Base-by-base conservation (phyloP, 768 basidiomycete genomes). In the Cyathus striatus region DNA sequence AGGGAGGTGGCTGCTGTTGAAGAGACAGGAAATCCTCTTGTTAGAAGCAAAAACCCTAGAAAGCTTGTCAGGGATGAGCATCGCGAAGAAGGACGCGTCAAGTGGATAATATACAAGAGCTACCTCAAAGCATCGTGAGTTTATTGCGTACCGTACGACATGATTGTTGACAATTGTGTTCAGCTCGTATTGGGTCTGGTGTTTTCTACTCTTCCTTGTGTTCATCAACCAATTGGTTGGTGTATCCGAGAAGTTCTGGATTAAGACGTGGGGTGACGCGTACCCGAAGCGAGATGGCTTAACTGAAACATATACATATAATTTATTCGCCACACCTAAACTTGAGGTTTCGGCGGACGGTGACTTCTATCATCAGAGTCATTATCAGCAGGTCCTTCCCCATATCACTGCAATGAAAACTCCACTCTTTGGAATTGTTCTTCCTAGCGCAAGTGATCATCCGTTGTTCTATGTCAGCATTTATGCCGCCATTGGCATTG, bases 41-140 rank as follows among this genome's bases (percentile, higher is more conserved):
- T 53, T 9, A 51, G 55, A 60, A 52, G 49, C 9, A 90, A 82
- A 63, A 86, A 80, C 47, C 83, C 86, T 0, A 65, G 81, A 22
- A 86, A 88, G 52, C 62, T 91, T 9, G 61, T 91, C 44, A 82
- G 89, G 56, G 90, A 91, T 38, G 90, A 93, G 55, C 83, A 89
- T 45, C 61, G 90, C 34, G 86, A 87, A 48, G 72, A 73, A 1
- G 92, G 91, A 0, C 79, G 83, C 26, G 90, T 94, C 23, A 89
- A 88, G 54, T 90, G 87, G 85, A 61, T 65, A 1, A 71, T 83
- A 23, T 83, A 83, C 45, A 75, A 79, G 10, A 67, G 76, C 4
- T 89, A 93, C 53, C 56, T 91, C 45, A 72, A 79, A 57, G 84
- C 81, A 14, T 83, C 85, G 82, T 73, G 3, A 5, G 22, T 39